These are phyloP conservation scores for Aspergillus saccharolyticus DNA, from an alignment of 495 filamentous ascomycete genomes.

Conservation along the genomic window DNA sequence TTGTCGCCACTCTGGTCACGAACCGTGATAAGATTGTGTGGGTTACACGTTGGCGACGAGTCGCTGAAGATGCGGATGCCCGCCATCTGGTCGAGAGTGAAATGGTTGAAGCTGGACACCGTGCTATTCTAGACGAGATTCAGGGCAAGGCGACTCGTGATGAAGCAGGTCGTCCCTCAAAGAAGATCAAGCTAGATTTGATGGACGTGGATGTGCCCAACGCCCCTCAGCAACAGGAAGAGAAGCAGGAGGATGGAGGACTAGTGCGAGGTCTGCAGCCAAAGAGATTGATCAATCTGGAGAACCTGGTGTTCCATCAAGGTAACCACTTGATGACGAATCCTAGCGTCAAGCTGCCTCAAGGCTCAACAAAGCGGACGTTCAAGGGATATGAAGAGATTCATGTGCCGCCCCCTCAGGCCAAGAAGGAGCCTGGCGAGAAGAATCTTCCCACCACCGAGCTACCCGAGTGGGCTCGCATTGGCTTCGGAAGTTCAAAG, in stretches of 20 bases:
- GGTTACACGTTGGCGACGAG: slow-evolving; percentile 83
- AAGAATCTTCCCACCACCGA: slow-evolving; percentile 74
- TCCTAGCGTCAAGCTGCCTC: slow-evolving; percentile 87
- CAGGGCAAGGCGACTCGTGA: slow-evolving; percentile 57
- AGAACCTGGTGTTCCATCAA: slow-evolving; percentile 95
- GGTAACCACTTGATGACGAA: slow-evolving; percentile 99
- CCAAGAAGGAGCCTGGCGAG: slow-evolving; percentile 73
- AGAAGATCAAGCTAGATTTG: slow-evolving; percentile 76
- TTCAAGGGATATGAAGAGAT: slow-evolving; percentile 99
- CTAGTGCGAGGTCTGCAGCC: slow-evolving; percentile 85
- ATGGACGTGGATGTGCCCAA: slow-evolving; percentile 88
- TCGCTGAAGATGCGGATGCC: slow-evolving; percentile 73
- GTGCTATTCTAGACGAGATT: slow-evolving; percentile 80
- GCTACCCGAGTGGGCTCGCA: slow-evolving; percentile 85
- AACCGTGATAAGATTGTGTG: slow-evolving; percentile 91
- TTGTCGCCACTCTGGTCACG: slow-evolving; percentile 86
- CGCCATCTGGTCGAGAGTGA: slow-evolving; percentile 76
- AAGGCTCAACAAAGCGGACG: slow-evolving; percentile 87
- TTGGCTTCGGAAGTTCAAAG: slow-evolving; percentile 73
- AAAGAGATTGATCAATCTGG: slow-evolving; percentile 79
- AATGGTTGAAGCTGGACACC: slow-evolving; percentile 84
- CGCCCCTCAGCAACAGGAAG: slow-evolving; percentile 41
- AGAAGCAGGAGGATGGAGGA: slow-evolving; percentile 56
- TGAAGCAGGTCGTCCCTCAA: slow-evolving; percentile 53
- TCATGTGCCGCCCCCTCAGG: slow-evolving; percentile 87